A percentile compares a stretch with the other conserved stretches of the same genome.
Evolutionary conservation across 2,329 filamentous ascomycete species (phyloP).

Genomic region (Aspergillus sojae): DNA sequence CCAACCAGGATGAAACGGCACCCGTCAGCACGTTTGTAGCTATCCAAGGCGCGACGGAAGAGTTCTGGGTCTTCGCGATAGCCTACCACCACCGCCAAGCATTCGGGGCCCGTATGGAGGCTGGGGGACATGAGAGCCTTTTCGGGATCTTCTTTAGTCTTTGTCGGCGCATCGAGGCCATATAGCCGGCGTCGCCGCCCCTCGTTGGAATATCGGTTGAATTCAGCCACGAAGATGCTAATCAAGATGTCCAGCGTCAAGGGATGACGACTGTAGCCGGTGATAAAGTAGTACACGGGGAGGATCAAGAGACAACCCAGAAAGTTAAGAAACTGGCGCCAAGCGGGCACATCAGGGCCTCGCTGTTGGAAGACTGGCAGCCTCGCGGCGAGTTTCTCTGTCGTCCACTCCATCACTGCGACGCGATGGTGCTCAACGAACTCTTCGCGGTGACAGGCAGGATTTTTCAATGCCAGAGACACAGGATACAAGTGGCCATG

Average conservation of each 20-base stretch:
- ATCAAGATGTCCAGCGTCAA: conserved; percentile 30
- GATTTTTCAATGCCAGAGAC: neutral
- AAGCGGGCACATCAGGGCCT: conserved; percentile 24
- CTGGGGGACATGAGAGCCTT: conserved; percentile 11
- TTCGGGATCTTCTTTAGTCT: conserved; percentile 19
- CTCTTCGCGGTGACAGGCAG: neutral
- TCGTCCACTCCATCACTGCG: neutral
- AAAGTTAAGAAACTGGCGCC: conserved; percentile 29
- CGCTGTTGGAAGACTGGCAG: conserved; percentile 10
- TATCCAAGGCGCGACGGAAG: conserved; percentile 30
- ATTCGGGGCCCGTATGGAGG: conserved; percentile 19
- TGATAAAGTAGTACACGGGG: conserved; percentile 25
- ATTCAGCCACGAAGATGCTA: conserved; percentile 31
- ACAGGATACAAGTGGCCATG: neutral
- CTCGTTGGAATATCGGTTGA: conserved; percentile 30
- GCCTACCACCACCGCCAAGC: conserved; percentile 33
- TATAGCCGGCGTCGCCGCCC: conserved; percentile 23
- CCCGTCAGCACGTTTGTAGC: conserved; percentile 29
- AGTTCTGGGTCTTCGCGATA: conserved; percentile 35
- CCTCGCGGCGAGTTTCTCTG: neutral
- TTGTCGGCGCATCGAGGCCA: conserved; percentile 13
- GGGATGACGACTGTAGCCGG: conserved; percentile 27
- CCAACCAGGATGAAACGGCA: conserved; percentile 31
- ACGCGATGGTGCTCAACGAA: neutral
- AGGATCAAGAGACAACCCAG: conserved; percentile 29